Evolutionary conservation across 805 yeast genomes (phyloP).

Genomic region (Isabelozyma rhagii): DNA sequence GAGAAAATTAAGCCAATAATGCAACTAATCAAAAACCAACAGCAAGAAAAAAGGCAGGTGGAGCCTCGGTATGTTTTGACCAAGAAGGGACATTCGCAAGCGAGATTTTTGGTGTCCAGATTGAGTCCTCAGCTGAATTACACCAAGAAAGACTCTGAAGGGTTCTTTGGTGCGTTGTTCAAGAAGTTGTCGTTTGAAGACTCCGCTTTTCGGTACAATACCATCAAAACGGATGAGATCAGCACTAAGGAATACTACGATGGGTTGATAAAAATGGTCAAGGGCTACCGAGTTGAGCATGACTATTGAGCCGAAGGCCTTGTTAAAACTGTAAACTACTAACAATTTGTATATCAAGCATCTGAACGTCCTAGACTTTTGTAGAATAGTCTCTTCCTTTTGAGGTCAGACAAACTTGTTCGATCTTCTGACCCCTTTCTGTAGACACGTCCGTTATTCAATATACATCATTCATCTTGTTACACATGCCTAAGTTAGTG

Average conservation of each 20-base stretch:
- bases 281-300: slow-evolving; percentile 8
- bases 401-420: too few species aligned
- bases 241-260: slow-evolving; percentile 24
- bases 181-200: background rate
- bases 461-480: too few species aligned
- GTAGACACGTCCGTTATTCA: too few species aligned
- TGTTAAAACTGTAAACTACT: background rate
- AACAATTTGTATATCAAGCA: background rate
- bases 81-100: slow-evolving; percentile 36
- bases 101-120: slow-evolving; percentile 30
- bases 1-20: slow-evolving; percentile 6
- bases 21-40: slow-evolving; percentile 8
- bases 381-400: too few species aligned
- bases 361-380: background rate
- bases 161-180: background rate
- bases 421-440: too few species aligned
- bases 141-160: slow-evolving; percentile 1
- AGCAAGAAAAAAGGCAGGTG: slow-evolving; percentile 8
- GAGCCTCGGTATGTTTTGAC: slow-evolving; percentile 26
- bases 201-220: background rate
- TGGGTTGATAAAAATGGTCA: slow-evolving; percentile 17
- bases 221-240: slow-evolving; percentile 20
- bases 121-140: slow-evolving; percentile 19
- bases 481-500: too few species aligned
- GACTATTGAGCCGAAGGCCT: background rate